Conservation (phyloP, 768 basidiomycete species). For the Agrocybe pediades region DNA sequence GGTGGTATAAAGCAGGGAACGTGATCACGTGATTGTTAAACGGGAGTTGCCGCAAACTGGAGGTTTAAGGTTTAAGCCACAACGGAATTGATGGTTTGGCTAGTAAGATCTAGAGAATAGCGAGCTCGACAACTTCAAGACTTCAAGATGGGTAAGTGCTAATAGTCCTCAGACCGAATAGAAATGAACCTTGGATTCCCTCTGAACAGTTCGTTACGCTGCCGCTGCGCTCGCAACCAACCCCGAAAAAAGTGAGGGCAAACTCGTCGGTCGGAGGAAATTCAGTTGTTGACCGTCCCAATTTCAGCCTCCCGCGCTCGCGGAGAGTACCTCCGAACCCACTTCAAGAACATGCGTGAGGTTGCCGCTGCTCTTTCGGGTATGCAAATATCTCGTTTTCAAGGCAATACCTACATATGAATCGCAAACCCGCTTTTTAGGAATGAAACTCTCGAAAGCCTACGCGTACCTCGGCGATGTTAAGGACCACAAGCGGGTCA, state of each 20-base stretch:
- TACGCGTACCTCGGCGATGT: conserved; percentile 94
- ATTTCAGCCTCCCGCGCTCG: conserved; percentile 82
- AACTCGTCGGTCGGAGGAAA: not conserved
- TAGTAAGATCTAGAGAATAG: conserved; percentile 26
- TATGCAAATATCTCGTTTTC: conserved; percentile 34
- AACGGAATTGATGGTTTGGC: conserved; percentile 7
- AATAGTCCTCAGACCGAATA: conserved; percentile 15
- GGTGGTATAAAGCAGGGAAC: not conserved
- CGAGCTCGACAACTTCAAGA: conserved; percentile 53
- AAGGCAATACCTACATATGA: not conserved
- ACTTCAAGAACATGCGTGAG: conserved; percentile 99
- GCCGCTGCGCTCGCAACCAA: conserved; percentile 84
- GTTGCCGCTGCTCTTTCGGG: conserved; percentile 94
- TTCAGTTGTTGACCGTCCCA: conserved; percentile 4
- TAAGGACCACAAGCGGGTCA: conserved; percentile 93
- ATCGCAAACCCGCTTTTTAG: conserved; percentile 39
- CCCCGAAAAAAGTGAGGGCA: conserved; percentile 88
- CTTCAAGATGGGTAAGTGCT: conserved; percentile 67
- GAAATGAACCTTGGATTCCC: conserved; percentile 19
- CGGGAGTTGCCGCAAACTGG: conserved; percentile 32
- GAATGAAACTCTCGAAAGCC: conserved; percentile 92
- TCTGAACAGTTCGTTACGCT: conserved; percentile 84
- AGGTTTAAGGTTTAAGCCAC: conserved; percentile 52
- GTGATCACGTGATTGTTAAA: not conserved
- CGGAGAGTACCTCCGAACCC: conserved; percentile 97